Base-by-base conservation (phyloP, 2,329 filamentous ascomycete genomes). In the Beauveria caledonica region DNA sequence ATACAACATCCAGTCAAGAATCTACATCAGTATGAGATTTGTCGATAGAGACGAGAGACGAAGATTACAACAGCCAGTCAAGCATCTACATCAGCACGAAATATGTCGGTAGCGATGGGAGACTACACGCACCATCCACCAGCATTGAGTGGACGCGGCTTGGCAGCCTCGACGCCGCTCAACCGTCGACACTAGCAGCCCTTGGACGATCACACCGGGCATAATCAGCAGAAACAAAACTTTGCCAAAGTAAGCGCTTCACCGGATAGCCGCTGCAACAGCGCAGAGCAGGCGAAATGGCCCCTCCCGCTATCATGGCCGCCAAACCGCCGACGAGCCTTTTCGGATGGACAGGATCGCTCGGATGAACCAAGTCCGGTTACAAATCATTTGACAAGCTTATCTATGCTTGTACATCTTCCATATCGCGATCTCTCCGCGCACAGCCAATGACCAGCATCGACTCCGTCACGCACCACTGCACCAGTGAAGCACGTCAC, bases 401-500 rank as follows among this genome's bases (percentile, higher is more conserved):
- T 45, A 46, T 36, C 40, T 23, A 7, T n/a, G 5, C 15, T 17
- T 46, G 17, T 36, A 11, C 27, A 21, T n/a, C n/a, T 1, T n/a
- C 17, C 40, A 40, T 40, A 7, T 23, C 13, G 36, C 53, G 36
- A 58, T 51, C 36, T 21, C 36, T 33, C 46, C 44, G 21, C 4
- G 5, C 46, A 58, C 46, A 42, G 36, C 56, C 56, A 51, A 58
- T 58, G 23, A 13, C 33, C 46, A 25, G 17, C 56, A 58, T 58
- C 46, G 46, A 51, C 56, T 13, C 5, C n/a, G 23, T 44, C 45
- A 58, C 56, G 36, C 36, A 25, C 23, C 11, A 5, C 33, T 27
- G 25, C 33, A 23, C 33, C 29, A 19, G 27, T 42, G 33, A 27
- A 58, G 56, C 56, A 58, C 56, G 56, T 58, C 56, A 58, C 46